Evolutionary conservation across 1,284 basidiomycete species (phyloP).

Genomic region (Earliella scabrosa): DNA sequence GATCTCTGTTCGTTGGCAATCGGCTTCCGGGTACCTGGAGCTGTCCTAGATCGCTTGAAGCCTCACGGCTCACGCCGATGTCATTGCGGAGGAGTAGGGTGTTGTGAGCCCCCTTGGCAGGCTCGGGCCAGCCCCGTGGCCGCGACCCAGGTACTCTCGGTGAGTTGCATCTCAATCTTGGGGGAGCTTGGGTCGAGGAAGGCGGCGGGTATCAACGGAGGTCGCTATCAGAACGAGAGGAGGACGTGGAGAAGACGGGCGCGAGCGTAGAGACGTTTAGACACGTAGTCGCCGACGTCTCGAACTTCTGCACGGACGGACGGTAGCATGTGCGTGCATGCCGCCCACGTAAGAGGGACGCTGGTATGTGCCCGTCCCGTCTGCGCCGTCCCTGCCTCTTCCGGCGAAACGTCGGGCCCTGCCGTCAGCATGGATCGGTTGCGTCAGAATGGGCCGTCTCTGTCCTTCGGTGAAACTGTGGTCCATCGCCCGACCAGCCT

Average conservation of each 20-base stretch:
- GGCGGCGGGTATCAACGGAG: background rate
- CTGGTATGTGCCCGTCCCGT: background rate
- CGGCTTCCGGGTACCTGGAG: no score
- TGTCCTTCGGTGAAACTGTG: background rate
- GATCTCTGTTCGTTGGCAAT: no score
- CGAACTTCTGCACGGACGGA: background rate
- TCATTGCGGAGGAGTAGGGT: no score
- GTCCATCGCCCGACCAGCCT: background rate
- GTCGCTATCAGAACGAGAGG: background rate
- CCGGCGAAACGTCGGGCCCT: background rate
- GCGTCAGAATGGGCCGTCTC: background rate
- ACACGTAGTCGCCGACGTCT: background rate
- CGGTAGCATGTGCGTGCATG: background rate
- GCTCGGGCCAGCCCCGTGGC: background rate
- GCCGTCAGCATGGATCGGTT: background rate
- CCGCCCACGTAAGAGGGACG: background rate
- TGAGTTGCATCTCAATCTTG: background rate
- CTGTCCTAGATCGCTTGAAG: no score
- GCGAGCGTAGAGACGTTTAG: background rate
- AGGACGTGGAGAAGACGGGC: background rate
- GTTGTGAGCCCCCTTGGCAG: no score
- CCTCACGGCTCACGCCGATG: no score
- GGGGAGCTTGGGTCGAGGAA: background rate
- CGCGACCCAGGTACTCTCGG: background rate
- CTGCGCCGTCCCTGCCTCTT: background rate